Evolutionary conservation across 495 filamentous ascomycete species (phyloP).

Genomic region (Cladorrhinum samala): DNA sequence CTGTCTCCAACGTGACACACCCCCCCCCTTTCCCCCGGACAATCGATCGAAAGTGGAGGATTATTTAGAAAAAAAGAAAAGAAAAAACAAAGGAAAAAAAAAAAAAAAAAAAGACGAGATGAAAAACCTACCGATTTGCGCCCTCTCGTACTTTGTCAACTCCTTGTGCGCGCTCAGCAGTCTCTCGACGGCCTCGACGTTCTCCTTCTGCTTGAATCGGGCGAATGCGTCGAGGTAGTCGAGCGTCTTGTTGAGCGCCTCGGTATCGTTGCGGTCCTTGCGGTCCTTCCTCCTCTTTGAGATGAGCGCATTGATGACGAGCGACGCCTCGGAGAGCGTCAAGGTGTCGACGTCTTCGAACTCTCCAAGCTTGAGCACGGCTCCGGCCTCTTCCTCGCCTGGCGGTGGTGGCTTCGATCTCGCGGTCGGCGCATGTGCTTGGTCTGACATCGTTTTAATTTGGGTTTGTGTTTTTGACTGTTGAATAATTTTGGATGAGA

Average conservation of each 20-base stretch:
- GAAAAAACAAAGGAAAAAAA: too few species aligned
- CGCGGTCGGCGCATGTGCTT: constrained; percentile 48
- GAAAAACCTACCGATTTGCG: constrained; percentile 70
- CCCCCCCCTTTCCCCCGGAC: too few species aligned
- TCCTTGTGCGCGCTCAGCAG: constrained; percentile 69
- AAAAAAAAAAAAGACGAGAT: background rate
- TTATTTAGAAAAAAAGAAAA: too few species aligned
- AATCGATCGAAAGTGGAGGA: too few species aligned
- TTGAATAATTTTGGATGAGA: background rate
- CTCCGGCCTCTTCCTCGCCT: constrained; percentile 82
- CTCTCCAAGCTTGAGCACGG: constrained; percentile 79
- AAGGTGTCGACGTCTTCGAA: constrained; percentile 84
- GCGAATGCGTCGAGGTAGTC: constrained; percentile 91
- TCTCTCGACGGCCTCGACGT: constrained; percentile 84
- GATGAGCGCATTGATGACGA: constrained; percentile 83
- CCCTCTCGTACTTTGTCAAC: constrained; percentile 84
- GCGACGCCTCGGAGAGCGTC: constrained; percentile 81
- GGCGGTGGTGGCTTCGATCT: constrained; percentile 65
- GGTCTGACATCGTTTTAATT: constrained; percentile 23
- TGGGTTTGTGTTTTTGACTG: constrained; percentile 6
- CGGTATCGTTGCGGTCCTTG: constrained; percentile 61
- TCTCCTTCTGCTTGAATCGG: constrained; percentile 90
- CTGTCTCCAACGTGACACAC: too few species aligned
- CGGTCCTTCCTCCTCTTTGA: constrained; percentile 60
- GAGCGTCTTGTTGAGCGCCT: constrained; percentile 74